Conservation (phyloP, 441 rosid genomes). For the Isatis lusitanica region DNA sequence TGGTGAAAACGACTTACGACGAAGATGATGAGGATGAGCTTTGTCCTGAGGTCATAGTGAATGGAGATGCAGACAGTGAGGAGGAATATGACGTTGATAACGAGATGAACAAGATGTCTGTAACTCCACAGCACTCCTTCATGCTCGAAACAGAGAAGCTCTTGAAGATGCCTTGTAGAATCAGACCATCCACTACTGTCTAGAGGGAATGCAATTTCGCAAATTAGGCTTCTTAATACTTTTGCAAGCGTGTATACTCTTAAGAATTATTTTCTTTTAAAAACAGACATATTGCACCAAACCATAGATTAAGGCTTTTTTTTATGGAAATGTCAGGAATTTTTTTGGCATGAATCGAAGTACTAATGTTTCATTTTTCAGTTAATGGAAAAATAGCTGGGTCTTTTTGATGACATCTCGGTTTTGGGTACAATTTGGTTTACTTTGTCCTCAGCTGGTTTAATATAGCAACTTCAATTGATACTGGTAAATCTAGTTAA, state of each 20-base stretch:
- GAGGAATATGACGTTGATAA: slow-evolving; percentile 32
- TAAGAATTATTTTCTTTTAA: not conserved
- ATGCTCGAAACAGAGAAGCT: slow-evolving; percentile 28
- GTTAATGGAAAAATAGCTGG: no score
- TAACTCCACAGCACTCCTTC: slow-evolving; percentile 52
- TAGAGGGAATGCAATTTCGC: slow-evolving; percentile 9
- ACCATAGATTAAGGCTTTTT: not conserved
- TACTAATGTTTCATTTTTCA: not conserved
- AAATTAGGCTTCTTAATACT: not conserved
- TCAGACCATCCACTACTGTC: slow-evolving; percentile 63
- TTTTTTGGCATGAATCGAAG: not conserved
- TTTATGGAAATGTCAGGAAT: no score
- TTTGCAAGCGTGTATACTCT: not conserved
- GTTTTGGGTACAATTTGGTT: not conserved
- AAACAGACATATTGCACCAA: not conserved
- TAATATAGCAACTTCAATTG: not conserved
- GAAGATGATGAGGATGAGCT: slow-evolving; percentile 45
- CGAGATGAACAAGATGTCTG: slow-evolving; percentile 66
- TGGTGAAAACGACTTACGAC: slow-evolving; percentile 51
- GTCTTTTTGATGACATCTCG: not conserved
- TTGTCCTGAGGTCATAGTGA: slow-evolving; percentile 37
- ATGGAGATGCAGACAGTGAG: slow-evolving; percentile 37
- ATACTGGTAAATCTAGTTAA: not conserved
- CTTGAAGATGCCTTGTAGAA: slow-evolving; percentile 65
- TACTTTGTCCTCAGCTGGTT: not conserved